Evolutionary conservation across 805 yeast genomes (phyloP).

Genomic region (Teunomyces funiuensis): DNA sequence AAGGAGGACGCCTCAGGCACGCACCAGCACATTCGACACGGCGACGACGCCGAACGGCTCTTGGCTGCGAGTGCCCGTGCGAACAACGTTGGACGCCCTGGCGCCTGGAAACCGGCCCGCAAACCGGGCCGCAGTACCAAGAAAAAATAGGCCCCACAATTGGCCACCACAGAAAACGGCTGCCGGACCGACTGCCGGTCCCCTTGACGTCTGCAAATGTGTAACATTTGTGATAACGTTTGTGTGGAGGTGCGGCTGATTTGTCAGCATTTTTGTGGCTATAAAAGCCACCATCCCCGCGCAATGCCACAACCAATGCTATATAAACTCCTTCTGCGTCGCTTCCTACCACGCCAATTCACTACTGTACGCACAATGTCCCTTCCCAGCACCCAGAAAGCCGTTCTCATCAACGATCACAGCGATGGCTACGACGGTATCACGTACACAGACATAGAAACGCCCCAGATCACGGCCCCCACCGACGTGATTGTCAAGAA

Average conservation of each 20-base stretch:
- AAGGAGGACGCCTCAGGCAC: conserved; percentile 50
- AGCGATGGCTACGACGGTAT: conserved; percentile 60
- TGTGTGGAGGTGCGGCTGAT: not conserved
- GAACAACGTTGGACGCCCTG: conserved; percentile 23
- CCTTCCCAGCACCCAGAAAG: conserved; percentile 59
- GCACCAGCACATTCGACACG: conserved; percentile 58
- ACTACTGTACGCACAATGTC: conserved; percentile 9
- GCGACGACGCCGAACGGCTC: conserved; percentile 74
- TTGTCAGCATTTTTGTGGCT: not conserved
- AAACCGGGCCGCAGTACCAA: not conserved
- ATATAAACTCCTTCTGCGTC: not conserved
- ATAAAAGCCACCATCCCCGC: not conserved
- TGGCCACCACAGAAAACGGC: too few species aligned
- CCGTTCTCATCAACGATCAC: conserved; percentile 49
- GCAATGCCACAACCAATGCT: too few species aligned
- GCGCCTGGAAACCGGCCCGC: conserved; percentile 2
- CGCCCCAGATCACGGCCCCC: conserved; percentile 54
- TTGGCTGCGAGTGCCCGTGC: conserved; percentile 64
- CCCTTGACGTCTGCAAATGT: too few species aligned
- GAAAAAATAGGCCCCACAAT: not conserved
- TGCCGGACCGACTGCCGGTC: too few species aligned
- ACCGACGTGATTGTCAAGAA: conserved; percentile 68
- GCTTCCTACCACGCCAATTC: not conserved
- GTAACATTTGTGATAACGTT: too few species aligned
- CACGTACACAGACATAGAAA: conserved; percentile 55